These are phyloP conservation scores for Capronia coronata DNA, from an alignment of 2,329 filamentous ascomycete species.

Conservation along the genomic window DNA sequence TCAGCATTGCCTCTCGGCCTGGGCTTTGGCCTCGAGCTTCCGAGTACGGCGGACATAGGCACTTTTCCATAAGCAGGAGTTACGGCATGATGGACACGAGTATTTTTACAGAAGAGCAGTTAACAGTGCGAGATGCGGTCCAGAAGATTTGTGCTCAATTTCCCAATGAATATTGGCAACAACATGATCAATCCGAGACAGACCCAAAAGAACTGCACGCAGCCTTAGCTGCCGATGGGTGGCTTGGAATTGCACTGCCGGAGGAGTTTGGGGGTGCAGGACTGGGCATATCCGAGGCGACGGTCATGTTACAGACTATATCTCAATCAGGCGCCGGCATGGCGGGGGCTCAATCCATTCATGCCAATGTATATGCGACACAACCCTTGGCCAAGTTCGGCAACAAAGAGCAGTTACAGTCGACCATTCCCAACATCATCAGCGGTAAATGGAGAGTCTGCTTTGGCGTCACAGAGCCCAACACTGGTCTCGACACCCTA, in stretches of 20 bases:
- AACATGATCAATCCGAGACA: conserved; percentile 61
- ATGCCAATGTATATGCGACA: conserved; percentile 67
- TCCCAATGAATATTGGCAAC: conserved; percentile 69
- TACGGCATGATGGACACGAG: conserved; percentile 59
- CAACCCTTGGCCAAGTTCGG: conserved; percentile 66
- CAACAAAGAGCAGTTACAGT: conserved; percentile 55
- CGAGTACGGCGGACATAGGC: conserved; percentile 3
- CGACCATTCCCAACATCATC: conserved; percentile 64
- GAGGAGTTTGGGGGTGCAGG: conserved; percentile 68
- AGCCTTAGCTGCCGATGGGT: conserved; percentile 66
- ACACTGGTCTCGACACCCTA: conserved; percentile 71
- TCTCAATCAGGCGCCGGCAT: conserved; percentile 73
- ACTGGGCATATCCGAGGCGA: conserved; percentile 69
- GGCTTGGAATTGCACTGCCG: conserved; percentile 74
- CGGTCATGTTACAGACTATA: conserved; percentile 82
- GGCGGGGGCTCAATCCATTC: conserved; percentile 59
- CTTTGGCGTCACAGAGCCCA: conserved; percentile 80
- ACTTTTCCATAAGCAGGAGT: conserved; percentile 13
- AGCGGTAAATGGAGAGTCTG: conserved; percentile 65
- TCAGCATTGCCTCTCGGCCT: conserved; percentile 9
- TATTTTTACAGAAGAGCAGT: conserved; percentile 65
- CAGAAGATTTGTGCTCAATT: conserved; percentile 63
- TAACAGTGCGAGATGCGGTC: conserved; percentile 66
- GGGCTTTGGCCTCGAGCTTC: conserved; percentile 9
- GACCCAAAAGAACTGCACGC: conserved; percentile 72